Percentiles rank a stretch among this genome's conserved stretches.
Evolutionary conservation across 2,329 filamentous ascomycete genomes (phyloP).

Genomic region (Tympanopsis confertula): DNA sequence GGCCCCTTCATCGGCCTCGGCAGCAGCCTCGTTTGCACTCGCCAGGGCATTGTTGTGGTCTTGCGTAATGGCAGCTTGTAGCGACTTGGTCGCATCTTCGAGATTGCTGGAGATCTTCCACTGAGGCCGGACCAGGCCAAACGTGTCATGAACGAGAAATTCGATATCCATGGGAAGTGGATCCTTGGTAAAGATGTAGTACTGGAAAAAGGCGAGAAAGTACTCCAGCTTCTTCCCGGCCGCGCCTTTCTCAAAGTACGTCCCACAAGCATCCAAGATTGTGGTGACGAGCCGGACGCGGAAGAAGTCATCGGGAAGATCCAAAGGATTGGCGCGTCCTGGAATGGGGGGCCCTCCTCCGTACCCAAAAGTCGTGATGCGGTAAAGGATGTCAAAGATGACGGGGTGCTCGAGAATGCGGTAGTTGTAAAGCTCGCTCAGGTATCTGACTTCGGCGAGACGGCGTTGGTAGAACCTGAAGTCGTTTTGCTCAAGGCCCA

Average conservation of each 20-base stretch:
- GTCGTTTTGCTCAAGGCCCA: conserved; percentile 88
- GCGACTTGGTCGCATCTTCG: conserved; percentile 72
- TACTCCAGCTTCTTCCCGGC: conserved; percentile 97
- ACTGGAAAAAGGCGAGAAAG: conserved; percentile 89
- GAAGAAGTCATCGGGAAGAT: conserved; percentile 89
- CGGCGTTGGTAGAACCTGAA: conserved; percentile 95
- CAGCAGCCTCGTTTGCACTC: conserved; percentile 55
- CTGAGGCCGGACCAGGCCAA: conserved; percentile 71
- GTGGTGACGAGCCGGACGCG: conserved; percentile 83
- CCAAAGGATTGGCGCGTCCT: conserved; percentile 67
- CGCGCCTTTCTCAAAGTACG: conserved; percentile 87
- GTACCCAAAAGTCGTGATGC: conserved; percentile 86
- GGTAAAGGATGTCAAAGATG: conserved; percentile 90
- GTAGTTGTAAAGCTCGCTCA: conserved; percentile 95
- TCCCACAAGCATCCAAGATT: conserved; percentile 85
- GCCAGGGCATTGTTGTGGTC: conserved; percentile 66
- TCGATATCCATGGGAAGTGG: conserved; percentile 92
- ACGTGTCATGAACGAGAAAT: conserved; percentile 89
- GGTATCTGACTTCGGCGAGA: conserved; percentile 88
- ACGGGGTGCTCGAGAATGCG: conserved; percentile 91
- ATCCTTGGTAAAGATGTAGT: conserved; percentile 57
- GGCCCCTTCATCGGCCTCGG: conserved; percentile 62
- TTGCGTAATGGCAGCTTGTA: conserved; percentile 77
- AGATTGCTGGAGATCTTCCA: conserved; percentile 78
- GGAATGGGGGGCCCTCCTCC: conserved; percentile 72